Percentiles rank a stretch among this genome's conserved stretches.
Evolutionary conservation across 1,284 basidiomycete species (phyloP).

Genomic region (Omphalotus olearius): DNA sequence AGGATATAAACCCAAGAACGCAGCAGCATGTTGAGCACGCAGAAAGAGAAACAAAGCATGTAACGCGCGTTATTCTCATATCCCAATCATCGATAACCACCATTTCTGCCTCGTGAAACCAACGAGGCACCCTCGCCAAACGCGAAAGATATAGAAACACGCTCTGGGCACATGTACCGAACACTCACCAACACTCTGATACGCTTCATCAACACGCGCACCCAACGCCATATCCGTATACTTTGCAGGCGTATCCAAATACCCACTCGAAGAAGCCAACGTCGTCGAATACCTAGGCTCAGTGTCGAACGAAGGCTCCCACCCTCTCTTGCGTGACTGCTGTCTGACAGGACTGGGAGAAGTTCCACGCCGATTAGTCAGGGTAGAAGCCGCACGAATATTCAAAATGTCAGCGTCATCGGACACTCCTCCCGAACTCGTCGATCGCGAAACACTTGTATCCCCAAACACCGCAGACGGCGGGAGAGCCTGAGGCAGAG

Average conservation of each 20-base stretch:
- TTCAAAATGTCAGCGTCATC: not conserved
- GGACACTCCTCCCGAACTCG: not conserved
- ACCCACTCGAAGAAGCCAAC: constrained; percentile 50
- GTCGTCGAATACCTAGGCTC: constrained; percentile 49
- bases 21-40: too few relatives aligned
- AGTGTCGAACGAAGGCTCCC: constrained; percentile 54
- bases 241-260: constrained; percentile 62
- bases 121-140: not conserved
- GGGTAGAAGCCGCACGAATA: not conserved
- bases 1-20: too few relatives aligned
- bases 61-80: too few relatives aligned
- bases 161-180: not conserved
- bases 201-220: constrained; percentile 22
- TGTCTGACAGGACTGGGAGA: too few relatives aligned
- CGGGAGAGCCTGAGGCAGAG: constrained; percentile 14
- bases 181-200: constrained; percentile 23
- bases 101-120: too few relatives aligned
- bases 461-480: too few relatives aligned
- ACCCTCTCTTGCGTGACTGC: constrained; percentile 54
- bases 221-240: constrained; percentile 44
- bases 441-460: not conserved
- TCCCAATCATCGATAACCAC: too few relatives aligned
- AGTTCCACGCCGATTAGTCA: too few relatives aligned
- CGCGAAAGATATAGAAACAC: not conserved
- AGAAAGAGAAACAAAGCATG: too few relatives aligned